Percentiles rank a stretch among this genome's conserved stretches.
Evolutionary conservation across 140 eudicot genomes (phyloP).

Genomic region (Stevia rebaudiana): DNA sequence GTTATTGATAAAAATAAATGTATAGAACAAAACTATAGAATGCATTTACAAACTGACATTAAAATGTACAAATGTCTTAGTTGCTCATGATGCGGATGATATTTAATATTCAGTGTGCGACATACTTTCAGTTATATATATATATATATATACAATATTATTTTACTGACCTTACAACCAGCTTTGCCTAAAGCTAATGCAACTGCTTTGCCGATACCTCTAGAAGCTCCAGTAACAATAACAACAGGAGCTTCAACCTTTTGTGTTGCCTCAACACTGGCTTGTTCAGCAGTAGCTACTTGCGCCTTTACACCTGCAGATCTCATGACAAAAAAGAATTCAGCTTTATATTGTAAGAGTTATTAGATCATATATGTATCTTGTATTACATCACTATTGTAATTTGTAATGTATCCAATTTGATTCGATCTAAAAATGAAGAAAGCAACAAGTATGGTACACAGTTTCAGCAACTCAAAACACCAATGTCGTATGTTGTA

Average conservation of each 20-base stretch:
- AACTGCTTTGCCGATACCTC: constrained; percentile 92
- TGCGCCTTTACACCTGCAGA: constrained; percentile 37
- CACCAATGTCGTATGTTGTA: background rate
- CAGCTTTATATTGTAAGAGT: constrained; percentile 9
- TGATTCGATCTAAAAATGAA: too few relatives aligned
- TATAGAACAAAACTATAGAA: background rate
- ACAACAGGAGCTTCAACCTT: constrained; percentile 85
- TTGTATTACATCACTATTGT: too few relatives aligned
- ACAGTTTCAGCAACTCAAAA: background rate
- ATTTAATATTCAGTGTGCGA: background rate
- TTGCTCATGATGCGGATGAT: background rate
- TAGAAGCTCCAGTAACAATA: constrained; percentile 92
- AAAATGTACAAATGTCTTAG: background rate
- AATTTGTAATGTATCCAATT: too few relatives aligned
- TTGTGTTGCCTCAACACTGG: constrained; percentile 42
- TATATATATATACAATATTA: background rate
- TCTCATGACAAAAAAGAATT: background rate
- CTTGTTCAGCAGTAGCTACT: constrained; percentile 53
- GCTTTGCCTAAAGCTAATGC: constrained; percentile 91
- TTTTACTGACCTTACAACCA: constrained; percentile 75
- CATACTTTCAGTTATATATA: constrained; percentile 3
- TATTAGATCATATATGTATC: background rate
- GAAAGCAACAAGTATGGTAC: too few relatives aligned
- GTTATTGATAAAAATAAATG: background rate
- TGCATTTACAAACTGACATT: constrained; percentile 4